phyloP scores from a whole-genome alignment of 345 rosid species.

The Gossypium arboreum region DNA sequence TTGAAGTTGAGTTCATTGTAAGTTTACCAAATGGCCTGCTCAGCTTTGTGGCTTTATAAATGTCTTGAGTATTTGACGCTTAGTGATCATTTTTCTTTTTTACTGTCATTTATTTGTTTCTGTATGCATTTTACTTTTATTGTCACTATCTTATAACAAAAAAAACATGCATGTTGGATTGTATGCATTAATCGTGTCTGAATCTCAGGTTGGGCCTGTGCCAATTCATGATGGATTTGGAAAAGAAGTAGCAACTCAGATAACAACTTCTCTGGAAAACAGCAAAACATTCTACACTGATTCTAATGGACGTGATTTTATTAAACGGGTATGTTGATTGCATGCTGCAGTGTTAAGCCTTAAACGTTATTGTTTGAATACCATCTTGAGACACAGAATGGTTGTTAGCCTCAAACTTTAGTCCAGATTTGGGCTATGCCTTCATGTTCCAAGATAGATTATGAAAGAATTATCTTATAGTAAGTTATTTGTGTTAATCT shows the following conservation, averaged over 20 bases:
- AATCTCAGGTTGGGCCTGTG: constrained; percentile 58
- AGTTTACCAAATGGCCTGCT: constrained; percentile 29
- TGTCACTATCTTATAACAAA: not conserved
- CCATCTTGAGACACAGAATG: not conserved
- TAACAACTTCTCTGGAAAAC: constrained; percentile 49
- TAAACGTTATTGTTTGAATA: not conserved
- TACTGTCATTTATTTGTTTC: constrained; percentile 3
- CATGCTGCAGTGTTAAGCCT: not conserved
- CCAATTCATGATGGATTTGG: constrained; percentile 70
- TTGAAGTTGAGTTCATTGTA: constrained; percentile 90
- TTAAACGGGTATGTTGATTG: constrained; percentile 49
- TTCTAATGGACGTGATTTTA: constrained; percentile 82
- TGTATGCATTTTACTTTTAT: not conserved
- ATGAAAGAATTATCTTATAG: not conserved
- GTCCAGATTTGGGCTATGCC: not conserved
- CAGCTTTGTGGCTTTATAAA: not conserved
- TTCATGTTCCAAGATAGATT: constrained; percentile 14
- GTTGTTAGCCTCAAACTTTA: constrained; percentile 9
- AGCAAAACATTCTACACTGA: constrained; percentile 72
- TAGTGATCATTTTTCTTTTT: not conserved
- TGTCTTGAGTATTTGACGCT: not conserved
- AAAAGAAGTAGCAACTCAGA: constrained; percentile 69
- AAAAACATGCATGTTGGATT: not conserved
- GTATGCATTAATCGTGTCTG: constrained; percentile 9
- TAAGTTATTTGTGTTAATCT: not conserved